Conservation (phyloP, 208 protist species). For the Wallacemonas rigidus region DNA sequence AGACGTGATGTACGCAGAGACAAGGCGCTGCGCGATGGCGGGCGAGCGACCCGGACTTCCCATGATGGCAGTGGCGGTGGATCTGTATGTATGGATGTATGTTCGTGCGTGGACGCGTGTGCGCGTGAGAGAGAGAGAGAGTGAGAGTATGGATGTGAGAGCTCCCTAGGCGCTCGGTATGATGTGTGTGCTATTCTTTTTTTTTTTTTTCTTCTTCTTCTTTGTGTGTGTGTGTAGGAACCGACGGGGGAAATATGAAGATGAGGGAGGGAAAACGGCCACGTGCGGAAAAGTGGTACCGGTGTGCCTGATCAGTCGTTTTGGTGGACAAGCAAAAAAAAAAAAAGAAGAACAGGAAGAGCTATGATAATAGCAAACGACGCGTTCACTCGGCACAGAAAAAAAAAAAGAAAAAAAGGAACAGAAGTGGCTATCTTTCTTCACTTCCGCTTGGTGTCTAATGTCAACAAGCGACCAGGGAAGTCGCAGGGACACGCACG, state of each 20-base stretch:
- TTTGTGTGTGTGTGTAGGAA: neutral
- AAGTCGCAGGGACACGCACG: no score
- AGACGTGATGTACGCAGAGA: slow-evolving; percentile 66
- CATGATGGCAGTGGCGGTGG: neutral
- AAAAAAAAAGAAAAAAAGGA: no score
- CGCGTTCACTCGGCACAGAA: neutral
- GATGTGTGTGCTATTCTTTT: neutral
- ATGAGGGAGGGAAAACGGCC: neutral
- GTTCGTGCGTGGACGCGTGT: no score
- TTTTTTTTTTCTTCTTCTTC: no score
- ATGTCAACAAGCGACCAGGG: no score
- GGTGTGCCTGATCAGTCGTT: neutral
- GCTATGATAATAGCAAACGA: neutral
- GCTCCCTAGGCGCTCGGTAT: neutral
- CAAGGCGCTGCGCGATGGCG: slow-evolving; percentile 45
- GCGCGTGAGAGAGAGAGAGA: neutral
- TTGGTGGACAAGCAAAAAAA: neutral
- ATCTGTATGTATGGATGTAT: no score
- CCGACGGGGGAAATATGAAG: neutral
- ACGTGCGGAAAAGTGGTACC: neutral
- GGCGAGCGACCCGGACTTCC: neutral
- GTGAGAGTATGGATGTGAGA: neutral
- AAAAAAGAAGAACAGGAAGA: neutral
- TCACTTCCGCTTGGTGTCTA: no score
- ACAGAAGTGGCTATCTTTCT: no score